A percentile compares a stretch with the other conserved stretches of the same genome.
phyloP scores from a whole-genome alignment of 1,139 yeast genomes.

The Debaryomycetaceae sp. region DNA sequence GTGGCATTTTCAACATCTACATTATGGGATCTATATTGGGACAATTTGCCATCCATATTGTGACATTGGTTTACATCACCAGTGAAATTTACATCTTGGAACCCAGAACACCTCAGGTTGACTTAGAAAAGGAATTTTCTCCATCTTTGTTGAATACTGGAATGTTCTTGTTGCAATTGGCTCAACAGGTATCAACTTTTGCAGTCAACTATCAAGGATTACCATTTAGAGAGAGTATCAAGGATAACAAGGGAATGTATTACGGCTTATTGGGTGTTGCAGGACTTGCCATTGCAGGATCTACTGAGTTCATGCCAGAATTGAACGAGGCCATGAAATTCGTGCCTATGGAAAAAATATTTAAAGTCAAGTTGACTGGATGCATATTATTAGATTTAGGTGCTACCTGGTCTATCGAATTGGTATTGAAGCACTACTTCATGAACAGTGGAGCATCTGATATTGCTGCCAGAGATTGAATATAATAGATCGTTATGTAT shows the following conservation, averaged over 20 bases:
- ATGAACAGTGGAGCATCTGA: constrained; percentile 93
- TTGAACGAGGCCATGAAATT: constrained; percentile 86
- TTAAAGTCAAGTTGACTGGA: constrained; percentile 73
- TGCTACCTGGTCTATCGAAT: constrained; percentile 77
- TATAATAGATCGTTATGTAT: constrained; percentile 3
- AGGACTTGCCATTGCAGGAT: constrained; percentile 81
- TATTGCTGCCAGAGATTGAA: constrained; percentile 57
- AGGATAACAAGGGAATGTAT: constrained; percentile 94
- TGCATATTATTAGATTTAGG: constrained; percentile 75
- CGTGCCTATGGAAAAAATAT: constrained; percentile 76
- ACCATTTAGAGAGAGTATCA: constrained; percentile 91
- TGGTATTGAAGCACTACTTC: constrained; percentile 73
- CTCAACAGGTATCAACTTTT: constrained; percentile 96
- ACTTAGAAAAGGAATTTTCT: constrained; percentile 80
- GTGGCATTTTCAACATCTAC: constrained; percentile 90
- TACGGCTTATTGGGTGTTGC: constrained; percentile 93
- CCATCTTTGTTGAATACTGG: constrained; percentile 96
- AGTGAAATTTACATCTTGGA: constrained; percentile 79
- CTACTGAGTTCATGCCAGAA: constrained; percentile 95
- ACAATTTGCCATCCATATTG: constrained; percentile 90
- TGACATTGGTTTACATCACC: constrained; percentile 78
- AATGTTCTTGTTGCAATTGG: constrained; percentile 87
- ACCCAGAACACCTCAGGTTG: constrained; percentile 87
- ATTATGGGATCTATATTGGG: constrained; percentile 97
- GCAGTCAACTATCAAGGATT: constrained; percentile 97